phyloP scores from a whole-genome alignment of 352 stramenopile genomes.

The Bremia lactucae region DNA sequence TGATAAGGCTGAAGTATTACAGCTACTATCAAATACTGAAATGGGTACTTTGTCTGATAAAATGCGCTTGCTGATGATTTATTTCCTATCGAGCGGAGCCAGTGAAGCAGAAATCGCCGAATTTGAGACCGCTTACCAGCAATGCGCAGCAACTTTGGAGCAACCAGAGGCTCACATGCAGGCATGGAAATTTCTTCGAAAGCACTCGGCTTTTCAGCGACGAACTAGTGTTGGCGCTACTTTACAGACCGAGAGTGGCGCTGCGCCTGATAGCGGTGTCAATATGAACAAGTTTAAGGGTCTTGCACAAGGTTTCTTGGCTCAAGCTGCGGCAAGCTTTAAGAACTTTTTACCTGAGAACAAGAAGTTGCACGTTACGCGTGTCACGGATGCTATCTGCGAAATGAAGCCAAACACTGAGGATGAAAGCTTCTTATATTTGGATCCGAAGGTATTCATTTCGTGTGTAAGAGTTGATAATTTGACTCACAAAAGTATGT shows the following conservation, averaged over 20 bases:
- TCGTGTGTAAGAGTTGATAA: background rate
- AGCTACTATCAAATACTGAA: constrained; percentile 48
- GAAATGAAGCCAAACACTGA: constrained; percentile 73
- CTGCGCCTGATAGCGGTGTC: constrained; percentile 24
- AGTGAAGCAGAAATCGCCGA: constrained; percentile 60
- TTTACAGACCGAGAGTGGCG: constrained; percentile 24
- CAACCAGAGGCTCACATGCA: constrained; percentile 32
- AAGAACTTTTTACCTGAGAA: constrained; percentile 84
- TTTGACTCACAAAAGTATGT: background rate
- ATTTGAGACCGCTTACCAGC: constrained; percentile 61
- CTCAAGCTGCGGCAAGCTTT: constrained; percentile 70
- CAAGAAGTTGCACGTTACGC: constrained; percentile 80
- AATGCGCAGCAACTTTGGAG: constrained; percentile 27
- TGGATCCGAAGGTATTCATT: constrained; percentile 65
- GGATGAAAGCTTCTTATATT: constrained; percentile 74
- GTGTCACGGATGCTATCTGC: constrained; percentile 74
- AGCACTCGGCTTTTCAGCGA: constrained; percentile 75
- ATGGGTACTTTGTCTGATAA: constrained; percentile 71
- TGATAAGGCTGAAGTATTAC: constrained; percentile 59
- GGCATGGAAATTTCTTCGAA: constrained; percentile 75
- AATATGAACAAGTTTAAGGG: constrained; percentile 83
- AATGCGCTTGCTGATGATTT: constrained; percentile 82
- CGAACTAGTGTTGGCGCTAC: constrained; percentile 52
- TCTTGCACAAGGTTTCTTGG: constrained; percentile 67
- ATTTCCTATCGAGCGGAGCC: constrained; percentile 70